Evolutionary conservation across 306 rosid genomes (phyloP), one percentile per base, ranked within the genome.

Genomic region (Glycine latifolia): DNA sequence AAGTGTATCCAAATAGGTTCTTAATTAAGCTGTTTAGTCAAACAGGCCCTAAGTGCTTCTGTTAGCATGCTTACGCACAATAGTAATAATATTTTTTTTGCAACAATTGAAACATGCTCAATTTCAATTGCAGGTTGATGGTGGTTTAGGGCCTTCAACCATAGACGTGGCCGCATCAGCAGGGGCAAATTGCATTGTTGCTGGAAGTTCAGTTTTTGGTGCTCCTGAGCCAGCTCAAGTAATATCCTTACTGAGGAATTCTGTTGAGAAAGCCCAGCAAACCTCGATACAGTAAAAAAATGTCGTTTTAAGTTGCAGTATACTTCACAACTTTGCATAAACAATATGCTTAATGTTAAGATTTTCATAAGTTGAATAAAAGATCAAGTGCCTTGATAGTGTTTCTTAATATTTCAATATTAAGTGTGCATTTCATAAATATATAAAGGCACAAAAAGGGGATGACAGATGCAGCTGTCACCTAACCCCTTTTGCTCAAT

Each of bases 131-230:
- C 94, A 95, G 99, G 98, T 95, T 67, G 99, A 95, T 77, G 99
- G 99, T 55, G 98, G 98, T 31, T 85, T 95, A 83, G 99, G 99
- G 67, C 96, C 98, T 87, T 95, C 99, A 68, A 95, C 98, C 67
- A 90, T 95, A 35, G 89, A 87, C 7, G 16, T 12, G 10, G 98
- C 99, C 7, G 96, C 98, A 66, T 79, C 91, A 14, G 97, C 98
- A 0, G 98, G 98, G 70, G 98, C 98, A 46, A 93, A 95, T 79
- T 95, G 98, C 87, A 93, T 95, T 65, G 99, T 95, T 54, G 98
- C 98, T 14, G 98, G 99, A 83, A 95, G 97, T 83, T 95, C 99
- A 10, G 98, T 95, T 80, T 93, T 95, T 74, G 97, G 99, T 82
- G 94, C 96, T 78, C 78, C 97, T 4, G 93, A 93, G 59, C 99